A percentile compares a stretch with the other conserved stretches of the same genome.
Conservation (phyloP, 192 early-diverging fungal species). For the Coemansia sp. region DNA sequence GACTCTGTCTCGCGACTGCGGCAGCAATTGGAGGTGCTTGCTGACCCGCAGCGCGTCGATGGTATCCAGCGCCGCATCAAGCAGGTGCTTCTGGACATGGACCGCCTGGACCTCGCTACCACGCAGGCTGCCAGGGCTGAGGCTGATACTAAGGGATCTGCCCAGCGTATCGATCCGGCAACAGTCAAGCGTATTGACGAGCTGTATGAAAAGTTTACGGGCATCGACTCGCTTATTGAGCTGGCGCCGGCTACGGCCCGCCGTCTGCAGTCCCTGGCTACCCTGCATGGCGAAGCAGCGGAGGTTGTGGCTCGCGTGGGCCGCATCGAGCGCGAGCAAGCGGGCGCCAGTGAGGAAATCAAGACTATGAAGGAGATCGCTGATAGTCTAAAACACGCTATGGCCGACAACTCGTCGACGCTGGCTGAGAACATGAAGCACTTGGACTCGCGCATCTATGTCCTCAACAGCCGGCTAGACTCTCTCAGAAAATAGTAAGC, state of each 20-base stretch:
- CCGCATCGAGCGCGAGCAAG: constrained; percentile 73
- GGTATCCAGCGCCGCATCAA: constrained; percentile 54
- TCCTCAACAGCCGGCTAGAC: constrained; percentile 64
- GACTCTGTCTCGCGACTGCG: constrained; percentile 59
- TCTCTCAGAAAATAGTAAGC: constrained; percentile 13
- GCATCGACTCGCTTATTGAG: constrained; percentile 79
- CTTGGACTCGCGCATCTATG: constrained; percentile 68
- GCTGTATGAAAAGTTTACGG: constrained; percentile 53
- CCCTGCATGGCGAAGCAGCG: constrained; percentile 81
- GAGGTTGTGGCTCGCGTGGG: constrained; percentile 76
- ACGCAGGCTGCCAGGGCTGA: constrained; percentile 22
- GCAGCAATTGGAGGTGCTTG: constrained; percentile 46
- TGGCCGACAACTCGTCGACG: constrained; percentile 64
- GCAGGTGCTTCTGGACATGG: constrained; percentile 53
- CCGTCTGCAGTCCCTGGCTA: constrained; percentile 77
- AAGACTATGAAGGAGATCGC: constrained; percentile 66
- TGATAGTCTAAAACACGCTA: constrained; percentile 58
- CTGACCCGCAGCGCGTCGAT: constrained; percentile 49
- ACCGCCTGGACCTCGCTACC: constrained; percentile 34
- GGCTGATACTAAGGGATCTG: constrained; percentile 6
- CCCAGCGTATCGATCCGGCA: constrained; percentile 24
- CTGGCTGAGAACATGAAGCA: constrained; percentile 68
- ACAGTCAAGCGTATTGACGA: constrained; percentile 37
- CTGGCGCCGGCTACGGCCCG: constrained; percentile 79
- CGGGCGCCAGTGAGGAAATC: constrained; percentile 67